A percentile compares a stretch with the other conserved stretches of the same genome.
Evolutionary conservation across 2,329 filamentous ascomycete genomes (phyloP).

Genomic region (Sporothrix globosa): DNA sequence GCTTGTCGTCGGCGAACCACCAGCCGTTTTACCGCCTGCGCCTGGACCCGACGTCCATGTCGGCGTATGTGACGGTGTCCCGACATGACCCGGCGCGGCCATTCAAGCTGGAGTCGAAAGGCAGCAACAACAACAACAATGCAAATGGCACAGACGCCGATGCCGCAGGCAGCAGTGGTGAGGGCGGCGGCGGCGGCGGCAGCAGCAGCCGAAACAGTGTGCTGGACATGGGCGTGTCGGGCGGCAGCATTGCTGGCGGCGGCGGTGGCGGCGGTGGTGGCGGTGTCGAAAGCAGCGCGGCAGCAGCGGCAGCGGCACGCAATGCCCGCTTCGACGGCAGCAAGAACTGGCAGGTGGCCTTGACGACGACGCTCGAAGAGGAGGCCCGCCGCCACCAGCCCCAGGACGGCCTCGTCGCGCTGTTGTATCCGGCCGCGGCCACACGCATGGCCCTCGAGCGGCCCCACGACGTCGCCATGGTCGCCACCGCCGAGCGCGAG

Average conservation of each 20-base stretch:
- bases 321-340: conserved; percentile 46
- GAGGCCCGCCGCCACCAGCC: conserved; percentile 57
- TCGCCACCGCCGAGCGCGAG: conserved; percentile 68
- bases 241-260: conserved; percentile 35
- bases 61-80: conserved; percentile 62
- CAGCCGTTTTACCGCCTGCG: conserved; percentile 71
- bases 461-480: conserved; percentile 60
- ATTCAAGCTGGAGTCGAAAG: conserved; percentile 47
- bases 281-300: conserved; percentile 32
- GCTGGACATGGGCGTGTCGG: conserved; percentile 8
- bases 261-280: neutral
- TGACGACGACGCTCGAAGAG: conserved; percentile 62
- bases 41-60: conserved; percentile 65
- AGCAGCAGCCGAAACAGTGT: conserved; percentile 41
- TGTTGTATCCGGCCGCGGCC: conserved; percentile 68
- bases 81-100: conserved; percentile 64
- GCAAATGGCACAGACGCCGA: conserved; percentile 34
- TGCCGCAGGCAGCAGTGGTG: conserved; percentile 21
- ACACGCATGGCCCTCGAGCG: conserved; percentile 65
- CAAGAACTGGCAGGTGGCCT: conserved; percentile 61
- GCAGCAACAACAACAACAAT: conserved; percentile 46
- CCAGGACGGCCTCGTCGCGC: conserved; percentile 66
- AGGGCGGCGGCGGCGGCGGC: conserved; percentile 38
- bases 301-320: neutral
- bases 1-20: conserved; percentile 62